Conservation (phyloP, 257 asterid genomes). For the Petunia secreta region DNA sequence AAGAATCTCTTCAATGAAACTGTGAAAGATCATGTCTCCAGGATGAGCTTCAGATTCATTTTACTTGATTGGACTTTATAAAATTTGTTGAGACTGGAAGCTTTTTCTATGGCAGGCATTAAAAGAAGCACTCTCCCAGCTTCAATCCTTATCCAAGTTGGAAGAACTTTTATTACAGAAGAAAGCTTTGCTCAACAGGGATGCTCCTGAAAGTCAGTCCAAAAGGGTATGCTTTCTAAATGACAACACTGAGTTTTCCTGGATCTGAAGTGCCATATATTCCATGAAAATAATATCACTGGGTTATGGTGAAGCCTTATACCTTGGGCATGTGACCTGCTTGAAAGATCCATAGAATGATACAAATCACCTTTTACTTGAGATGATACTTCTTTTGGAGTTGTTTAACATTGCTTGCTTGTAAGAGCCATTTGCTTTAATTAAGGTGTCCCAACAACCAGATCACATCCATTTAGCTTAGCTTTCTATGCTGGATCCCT, state of each 20-base stretch:
- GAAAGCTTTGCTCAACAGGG: constrained; percentile 51
- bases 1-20: constrained; percentile 5
- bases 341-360: background rate
- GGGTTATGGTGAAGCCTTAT: background rate
- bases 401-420: constrained; percentile 8
- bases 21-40: background rate
- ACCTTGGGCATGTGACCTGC: constrained; percentile 8
- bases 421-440: background rate
- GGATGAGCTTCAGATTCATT: background rate
- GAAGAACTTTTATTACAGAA: constrained; percentile 66
- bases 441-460: constrained; percentile 14
- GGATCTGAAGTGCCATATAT: constrained; percentile 25
- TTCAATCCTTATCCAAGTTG: constrained; percentile 66
- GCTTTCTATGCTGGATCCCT: background rate
- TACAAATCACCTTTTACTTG: background rate
- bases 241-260: constrained; percentile 24
- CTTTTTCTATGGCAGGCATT: constrained; percentile 52
- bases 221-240: constrained; percentile 55
- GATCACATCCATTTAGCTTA: constrained; percentile 12
- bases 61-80: background rate
- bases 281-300: background rate
- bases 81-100: constrained; percentile 18
- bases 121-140: constrained; percentile 60
- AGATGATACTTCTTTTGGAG: constrained; percentile 3
- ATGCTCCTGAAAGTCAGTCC: constrained; percentile 45